These are phyloP conservation scores for Boletus pseudopeckii DNA, from an alignment of 768 basidiomycete genomes.

Conservation along the genomic window DNA sequence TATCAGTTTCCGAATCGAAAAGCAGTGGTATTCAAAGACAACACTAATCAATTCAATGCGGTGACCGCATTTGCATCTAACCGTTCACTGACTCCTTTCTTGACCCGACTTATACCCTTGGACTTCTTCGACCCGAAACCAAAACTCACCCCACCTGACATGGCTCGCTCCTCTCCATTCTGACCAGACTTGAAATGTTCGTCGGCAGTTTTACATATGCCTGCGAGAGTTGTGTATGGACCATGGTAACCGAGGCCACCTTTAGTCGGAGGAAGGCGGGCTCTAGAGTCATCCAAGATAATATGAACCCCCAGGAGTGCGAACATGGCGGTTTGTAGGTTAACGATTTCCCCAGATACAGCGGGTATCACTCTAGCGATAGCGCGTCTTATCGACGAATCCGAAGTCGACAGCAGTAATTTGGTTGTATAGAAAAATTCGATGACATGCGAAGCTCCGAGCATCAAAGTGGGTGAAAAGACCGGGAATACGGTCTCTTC, in stretches of 20 bases:
- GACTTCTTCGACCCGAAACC: slow-evolving; percentile 32
- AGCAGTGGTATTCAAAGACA: not conserved
- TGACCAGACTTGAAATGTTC: slow-evolving; percentile 41
- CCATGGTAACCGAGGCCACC: slow-evolving; percentile 66
- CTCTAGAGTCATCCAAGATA: slow-evolving; percentile 65
- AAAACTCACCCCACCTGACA: slow-evolving; percentile 45
- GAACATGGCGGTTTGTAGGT: slow-evolving; percentile 60
- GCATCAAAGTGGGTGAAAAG: slow-evolving; percentile 61
- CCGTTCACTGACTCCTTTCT: slow-evolving; percentile 26
- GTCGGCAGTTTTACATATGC: slow-evolving; percentile 52
- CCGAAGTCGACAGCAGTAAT: slow-evolving; percentile 34
- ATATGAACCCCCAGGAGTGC: slow-evolving; percentile 51
- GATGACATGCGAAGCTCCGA: slow-evolving; percentile 57
- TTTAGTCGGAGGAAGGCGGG: slow-evolving; percentile 48
- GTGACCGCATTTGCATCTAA: slow-evolving; percentile 15
- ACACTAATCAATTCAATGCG: slow-evolving; percentile 20
- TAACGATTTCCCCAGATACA: slow-evolving; percentile 47
- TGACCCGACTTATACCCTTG: slow-evolving; percentile 26
- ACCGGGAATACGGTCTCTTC: slow-evolving; percentile 53
- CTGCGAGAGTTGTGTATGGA: slow-evolving; percentile 55
- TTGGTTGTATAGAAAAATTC: slow-evolving; percentile 54
- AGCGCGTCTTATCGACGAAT: slow-evolving; percentile 25
- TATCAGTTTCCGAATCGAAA: not conserved
- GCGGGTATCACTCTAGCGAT: slow-evolving; percentile 42
- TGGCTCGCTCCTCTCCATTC: slow-evolving; percentile 38